Base-by-base conservation (phyloP, 208 protist genomes). In the Angomonas ambiguus region DNA sequence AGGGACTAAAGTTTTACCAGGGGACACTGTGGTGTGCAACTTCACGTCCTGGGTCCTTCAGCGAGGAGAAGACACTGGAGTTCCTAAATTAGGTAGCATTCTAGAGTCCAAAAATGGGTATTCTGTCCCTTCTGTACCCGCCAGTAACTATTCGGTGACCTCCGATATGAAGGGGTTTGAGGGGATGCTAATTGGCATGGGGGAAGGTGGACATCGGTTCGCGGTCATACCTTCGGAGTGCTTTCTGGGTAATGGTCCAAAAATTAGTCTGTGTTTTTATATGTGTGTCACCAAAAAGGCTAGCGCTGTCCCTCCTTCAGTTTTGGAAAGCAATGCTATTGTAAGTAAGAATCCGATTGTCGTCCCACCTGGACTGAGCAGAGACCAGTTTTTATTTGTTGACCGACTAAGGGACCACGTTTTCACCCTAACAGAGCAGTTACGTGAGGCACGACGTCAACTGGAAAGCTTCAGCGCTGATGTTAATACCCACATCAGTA, bases 101-200 rank as follows among this genome's bases (percentile, higher is more conserved):
- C 72, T 92, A 2, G 82, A 92, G 32, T 74, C 77, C n/a, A 76
- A 79, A 25, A 51, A 81, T 24, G 81, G 80, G 69, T 61, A 71
- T 0, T 71, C 66, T 35, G 80, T 76, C 41, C 65, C 84, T 32
- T 71, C 34, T 22, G 77, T 79, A 10, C 85, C 82, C n/a, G 69
- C 79, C 2, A 92, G 80, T 66, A 78, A 92, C 64, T 65, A 84
- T 31, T 76, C 71, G 65, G 78, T 91, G 22, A 77, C 69, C 0
- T 11, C 80, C 1, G 53, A 63, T 6, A 90, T 89, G 84, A 86
- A 85, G 51, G 84, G 84, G 0, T 94, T 94, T 80, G 88, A 94
- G 69, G 83, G 85, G 10, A 82, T 89, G 76, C 30, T 87, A 11
- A 72, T 90, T 20, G 88, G 83, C 49, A 91, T 88, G 82, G 62